Percentiles rank a stretch among this genome's conserved stretches.
Evolutionary conservation across 805 yeast genomes (phyloP).

Genomic region (Sugiyamaella valdiviana): DNA sequence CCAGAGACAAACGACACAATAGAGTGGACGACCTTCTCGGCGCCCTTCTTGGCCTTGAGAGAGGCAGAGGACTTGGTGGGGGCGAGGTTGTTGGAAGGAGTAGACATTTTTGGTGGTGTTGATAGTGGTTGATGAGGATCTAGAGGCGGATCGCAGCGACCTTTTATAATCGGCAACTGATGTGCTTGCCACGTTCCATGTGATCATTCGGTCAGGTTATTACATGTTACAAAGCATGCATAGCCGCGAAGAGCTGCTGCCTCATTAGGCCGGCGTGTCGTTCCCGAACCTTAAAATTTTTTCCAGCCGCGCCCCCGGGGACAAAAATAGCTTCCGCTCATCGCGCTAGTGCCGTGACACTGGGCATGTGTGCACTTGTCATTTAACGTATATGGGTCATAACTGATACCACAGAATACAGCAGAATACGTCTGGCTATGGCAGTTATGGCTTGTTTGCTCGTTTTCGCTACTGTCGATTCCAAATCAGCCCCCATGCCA

Average conservation of each 20-base stretch:
- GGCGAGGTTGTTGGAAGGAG: neutral
- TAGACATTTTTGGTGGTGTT: neutral
- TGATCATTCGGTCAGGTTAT: neutral
- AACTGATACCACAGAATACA: too few species aligned
- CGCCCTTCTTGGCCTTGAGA: constrained; percentile 8
- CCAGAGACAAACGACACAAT: constrained; percentile 2
- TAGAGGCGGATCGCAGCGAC: neutral
- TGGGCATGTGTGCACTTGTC: too few species aligned
- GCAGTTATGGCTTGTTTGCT: too few species aligned
- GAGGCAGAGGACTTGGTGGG: constrained; percentile 9
- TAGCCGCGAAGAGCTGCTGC: neutral
- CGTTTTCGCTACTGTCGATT: too few species aligned
- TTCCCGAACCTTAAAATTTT: neutral
- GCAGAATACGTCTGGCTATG: too few species aligned
- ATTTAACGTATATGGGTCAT: too few species aligned
- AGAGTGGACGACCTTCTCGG: constrained; percentile 1
- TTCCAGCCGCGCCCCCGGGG: neutral
- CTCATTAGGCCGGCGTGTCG: neutral
- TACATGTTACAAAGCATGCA: neutral
- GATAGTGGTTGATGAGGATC: neutral
- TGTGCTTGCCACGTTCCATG: neutral
- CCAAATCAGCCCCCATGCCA: neutral
- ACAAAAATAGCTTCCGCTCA: neutral
- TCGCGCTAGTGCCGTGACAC: neutral
- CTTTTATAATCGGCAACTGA: neutral